Conservation (phyloP, 2,329 filamentous ascomycete genomes). For the Neonectria ditissima region DNA sequence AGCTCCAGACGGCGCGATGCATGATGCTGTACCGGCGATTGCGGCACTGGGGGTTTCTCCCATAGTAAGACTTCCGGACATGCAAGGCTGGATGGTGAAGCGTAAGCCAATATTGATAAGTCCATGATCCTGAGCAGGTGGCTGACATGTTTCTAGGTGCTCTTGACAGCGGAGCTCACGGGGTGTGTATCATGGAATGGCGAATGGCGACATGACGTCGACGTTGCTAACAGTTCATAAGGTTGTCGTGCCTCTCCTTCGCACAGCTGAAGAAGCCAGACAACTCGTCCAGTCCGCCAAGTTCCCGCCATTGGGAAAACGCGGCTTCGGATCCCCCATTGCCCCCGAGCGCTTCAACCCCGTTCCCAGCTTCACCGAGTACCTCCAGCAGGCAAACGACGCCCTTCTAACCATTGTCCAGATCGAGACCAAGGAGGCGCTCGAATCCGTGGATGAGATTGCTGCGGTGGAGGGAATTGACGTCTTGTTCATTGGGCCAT, state of each 20-base stretch:
- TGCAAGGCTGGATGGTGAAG: constrained; percentile 60
- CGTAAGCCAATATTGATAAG: constrained; percentile 39
- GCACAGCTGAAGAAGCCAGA: constrained; percentile 58
- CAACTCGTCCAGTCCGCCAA: constrained; percentile 61
- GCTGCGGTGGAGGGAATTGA: constrained; percentile 70
- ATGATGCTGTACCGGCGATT: constrained; percentile 66
- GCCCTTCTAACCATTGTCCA: constrained; percentile 73
- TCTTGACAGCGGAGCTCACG: constrained; percentile 63
- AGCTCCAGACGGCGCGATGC: constrained; percentile 59
- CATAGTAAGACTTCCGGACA: constrained; percentile 65
- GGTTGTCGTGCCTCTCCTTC: constrained; percentile 61
- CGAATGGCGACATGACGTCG: background rate
- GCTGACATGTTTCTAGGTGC: constrained; percentile 49
- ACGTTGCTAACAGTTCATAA: constrained; percentile 35
- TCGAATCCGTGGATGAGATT: constrained; percentile 71
- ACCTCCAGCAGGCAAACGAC: constrained; percentile 63
- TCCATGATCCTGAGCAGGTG: background rate
- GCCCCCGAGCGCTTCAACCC: constrained; percentile 57
- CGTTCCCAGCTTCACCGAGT: constrained; percentile 59
- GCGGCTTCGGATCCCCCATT: constrained; percentile 64
- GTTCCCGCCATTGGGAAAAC: constrained; percentile 62
- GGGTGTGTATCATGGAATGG: constrained; percentile 50
- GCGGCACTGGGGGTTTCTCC: constrained; percentile 58
- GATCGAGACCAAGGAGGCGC: constrained; percentile 74
- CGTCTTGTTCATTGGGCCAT: constrained; percentile 74